Base-by-base conservation (phyloP, 2,329 filamentous ascomycete genomes). In the Sporothrix dimorphospora region DNA sequence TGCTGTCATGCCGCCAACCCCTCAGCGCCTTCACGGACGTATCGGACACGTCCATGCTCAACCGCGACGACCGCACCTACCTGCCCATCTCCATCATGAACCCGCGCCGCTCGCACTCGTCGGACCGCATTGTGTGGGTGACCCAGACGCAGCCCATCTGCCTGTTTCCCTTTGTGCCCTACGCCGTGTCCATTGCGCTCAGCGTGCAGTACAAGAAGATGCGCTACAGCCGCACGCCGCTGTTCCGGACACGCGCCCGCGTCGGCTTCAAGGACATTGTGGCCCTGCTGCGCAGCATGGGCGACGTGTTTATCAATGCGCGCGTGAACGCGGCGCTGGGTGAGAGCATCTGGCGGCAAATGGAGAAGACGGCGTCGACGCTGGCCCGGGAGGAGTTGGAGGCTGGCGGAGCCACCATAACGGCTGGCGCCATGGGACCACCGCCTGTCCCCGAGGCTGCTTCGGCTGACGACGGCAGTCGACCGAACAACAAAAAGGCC, bases 191-290 rank as follows among this genome's bases (percentile, higher is more conserved):
- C 0, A 82, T 91, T 0, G 86, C 89, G 0, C 82, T 91, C 0
- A 89, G 87, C 63, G 87, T 90, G 0, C 86, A 87, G 14, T 91
- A 90, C 74, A 85, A 87, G 59, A 90, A 90, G 76, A 89, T 90
- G 87, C 83, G 88, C 1, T 86, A 89, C 75, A 89, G 87, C 72
- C 84, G 85, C 14, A 80, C 89, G 0, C 85, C 88, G 1, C 86
- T 89, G 82, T 89, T 89, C 73, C 84, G 88, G 4, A 82, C 83
- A 0, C 81, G 88, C n/a, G 85, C 87, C 5, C 85, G 86, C 74
- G 82, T 81, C 16, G 81, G 85, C 0, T 90, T 91, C 76, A 83
- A 84, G 68, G 83, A 83, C 59, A 86, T 88, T 53, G 88, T 87
- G 12, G 81, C 84, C 1, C 81, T 88, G 45, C 79, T 91, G 4